Evolutionary conservation across 1,284 basidiomycete genomes (phyloP).

Genomic region (Ganoderma resinaceum): DNA sequence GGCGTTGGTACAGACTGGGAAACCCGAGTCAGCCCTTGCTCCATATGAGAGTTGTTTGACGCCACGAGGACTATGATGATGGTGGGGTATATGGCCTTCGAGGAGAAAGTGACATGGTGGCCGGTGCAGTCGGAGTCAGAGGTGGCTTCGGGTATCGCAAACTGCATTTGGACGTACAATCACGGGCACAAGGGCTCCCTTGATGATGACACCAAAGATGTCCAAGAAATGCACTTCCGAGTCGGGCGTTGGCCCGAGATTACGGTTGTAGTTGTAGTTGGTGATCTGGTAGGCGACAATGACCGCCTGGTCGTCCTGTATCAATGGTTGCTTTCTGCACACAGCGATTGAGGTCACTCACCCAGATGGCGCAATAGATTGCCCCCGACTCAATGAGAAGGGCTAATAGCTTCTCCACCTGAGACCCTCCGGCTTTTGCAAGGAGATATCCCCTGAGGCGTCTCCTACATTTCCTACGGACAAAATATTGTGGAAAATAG

Average conservation of each 20-base stretch:
- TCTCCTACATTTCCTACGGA: not conserved
- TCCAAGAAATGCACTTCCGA: not conserved
- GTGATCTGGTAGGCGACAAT: not conserved
- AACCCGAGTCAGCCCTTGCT: not conserved
- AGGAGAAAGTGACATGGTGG: no score
- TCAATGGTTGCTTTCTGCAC: not conserved
- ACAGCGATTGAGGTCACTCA: not conserved
- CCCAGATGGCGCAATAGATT: slow-evolving; percentile 1
- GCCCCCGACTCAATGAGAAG: slow-evolving; percentile 4
- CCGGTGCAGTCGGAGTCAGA: not conserved
- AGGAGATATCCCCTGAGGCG: not conserved
- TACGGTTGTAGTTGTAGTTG: not conserved
- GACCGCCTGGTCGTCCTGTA: not conserved
- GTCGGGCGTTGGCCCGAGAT: not conserved
- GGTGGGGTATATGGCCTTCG: not conserved
- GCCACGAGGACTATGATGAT: slow-evolving; percentile 1
- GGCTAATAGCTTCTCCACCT: not conserved
- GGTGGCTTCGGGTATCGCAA: not conserved
- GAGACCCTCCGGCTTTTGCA: not conserved
- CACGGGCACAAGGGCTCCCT: not conserved
- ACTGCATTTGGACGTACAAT: not conserved
- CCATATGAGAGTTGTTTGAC: not conserved
- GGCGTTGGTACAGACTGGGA: not conserved
- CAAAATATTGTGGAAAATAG: not conserved
- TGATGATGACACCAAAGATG: not conserved